Percentiles rank a stretch among this genome's conserved stretches.
Evolutionary conservation across 371 early-diverging fungal species (phyloP).

Genomic region (Encephalitozoon cuniculi): DNA sequence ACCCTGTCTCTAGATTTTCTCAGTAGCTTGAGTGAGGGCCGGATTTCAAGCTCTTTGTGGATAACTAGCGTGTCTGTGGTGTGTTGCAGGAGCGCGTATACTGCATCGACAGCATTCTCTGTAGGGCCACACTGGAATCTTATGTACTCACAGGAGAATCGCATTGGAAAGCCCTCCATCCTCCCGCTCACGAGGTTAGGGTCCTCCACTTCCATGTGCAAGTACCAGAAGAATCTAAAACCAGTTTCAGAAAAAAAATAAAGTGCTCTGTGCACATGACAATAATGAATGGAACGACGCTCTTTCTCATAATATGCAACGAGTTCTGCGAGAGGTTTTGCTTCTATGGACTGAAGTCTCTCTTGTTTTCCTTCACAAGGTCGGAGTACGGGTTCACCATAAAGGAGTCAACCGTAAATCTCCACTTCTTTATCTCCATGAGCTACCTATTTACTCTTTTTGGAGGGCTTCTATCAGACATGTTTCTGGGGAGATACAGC

Average conservation of each 20-base stretch:
- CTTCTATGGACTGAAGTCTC: conserved; percentile 64
- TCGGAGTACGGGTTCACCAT: conserved; percentile 13
- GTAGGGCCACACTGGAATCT: not conserved
- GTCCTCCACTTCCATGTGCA: too few species aligned
- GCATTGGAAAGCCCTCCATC: not conserved
- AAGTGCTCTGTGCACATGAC: not conserved
- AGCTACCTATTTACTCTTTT: conserved; percentile 70
- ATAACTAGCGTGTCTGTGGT: not conserved
- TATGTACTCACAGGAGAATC: not conserved
- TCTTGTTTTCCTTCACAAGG: conserved; percentile 56
- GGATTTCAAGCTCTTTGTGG: not conserved
- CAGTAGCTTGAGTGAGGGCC: not conserved
- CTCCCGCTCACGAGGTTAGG: not conserved
- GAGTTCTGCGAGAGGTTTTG: conserved; percentile 72
- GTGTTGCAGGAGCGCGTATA: not conserved
- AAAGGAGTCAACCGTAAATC: conserved; percentile 37
- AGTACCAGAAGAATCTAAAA: not conserved
- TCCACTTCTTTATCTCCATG: conserved; percentile 70
- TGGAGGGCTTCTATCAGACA: conserved; percentile 71
- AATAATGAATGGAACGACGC: conserved; percentile 12
- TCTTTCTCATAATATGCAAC: conserved; percentile 63
- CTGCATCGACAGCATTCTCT: not conserved
- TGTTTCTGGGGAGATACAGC: conserved; percentile 70
- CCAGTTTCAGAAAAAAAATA: not conserved
- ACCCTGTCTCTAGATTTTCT: not conserved